Evolutionary conservation across 2,329 filamentous ascomycete species (phyloP).

Genomic region (Westerdykella sp.): DNA sequence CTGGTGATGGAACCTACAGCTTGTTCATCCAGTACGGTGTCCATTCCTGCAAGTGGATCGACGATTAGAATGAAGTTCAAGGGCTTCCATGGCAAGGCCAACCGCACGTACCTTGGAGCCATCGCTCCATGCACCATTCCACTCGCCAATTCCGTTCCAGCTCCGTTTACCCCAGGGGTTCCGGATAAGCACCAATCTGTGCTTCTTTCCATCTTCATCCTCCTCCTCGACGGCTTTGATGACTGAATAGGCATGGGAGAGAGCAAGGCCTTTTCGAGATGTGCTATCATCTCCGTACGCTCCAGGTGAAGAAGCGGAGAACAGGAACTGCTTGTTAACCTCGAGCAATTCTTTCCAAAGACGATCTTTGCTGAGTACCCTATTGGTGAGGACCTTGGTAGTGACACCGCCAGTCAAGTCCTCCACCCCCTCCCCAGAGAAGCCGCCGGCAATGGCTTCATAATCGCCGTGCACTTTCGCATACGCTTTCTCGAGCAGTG

Average conservation of each 20-base stretch:
- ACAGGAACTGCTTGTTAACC: slow-evolving; percentile 73
- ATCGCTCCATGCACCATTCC: slow-evolving; percentile 75
- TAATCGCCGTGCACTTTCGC: slow-evolving; percentile 81
- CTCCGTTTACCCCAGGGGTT: slow-evolving; percentile 71
- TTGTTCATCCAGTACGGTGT: slow-evolving; percentile 69
- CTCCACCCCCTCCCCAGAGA: slow-evolving; percentile 53
- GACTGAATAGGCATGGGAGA: slow-evolving; percentile 51
- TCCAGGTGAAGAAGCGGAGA: slow-evolving; percentile 53
- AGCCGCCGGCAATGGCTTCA: slow-evolving; percentile 65
- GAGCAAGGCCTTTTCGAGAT: slow-evolving; percentile 39
- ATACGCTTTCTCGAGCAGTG: slow-evolving; percentile 73
- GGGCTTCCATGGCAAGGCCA: neutral
- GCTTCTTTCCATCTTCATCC: slow-evolving; percentile 23
- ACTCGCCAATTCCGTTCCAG: slow-evolving; percentile 47
- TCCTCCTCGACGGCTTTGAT: slow-evolving; percentile 53
- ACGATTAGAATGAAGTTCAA: neutral
- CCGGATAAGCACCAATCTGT: slow-evolving; percentile 57
- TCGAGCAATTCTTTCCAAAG: slow-evolving; percentile 80
- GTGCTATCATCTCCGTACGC: slow-evolving; percentile 56
- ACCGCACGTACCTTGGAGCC: slow-evolving; percentile 53
- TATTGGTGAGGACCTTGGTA: slow-evolving; percentile 58
- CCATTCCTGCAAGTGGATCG: slow-evolving; percentile 53
- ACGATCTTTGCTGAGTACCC: slow-evolving; percentile 68
- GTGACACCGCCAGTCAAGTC: slow-evolving; percentile 63
- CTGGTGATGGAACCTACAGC: slow-evolving; percentile 38